Evolutionary conservation across 495 filamentous ascomycete species (phyloP), one percentile per base, ranked within the genome.

Genomic region (Tuber brumale): DNA sequence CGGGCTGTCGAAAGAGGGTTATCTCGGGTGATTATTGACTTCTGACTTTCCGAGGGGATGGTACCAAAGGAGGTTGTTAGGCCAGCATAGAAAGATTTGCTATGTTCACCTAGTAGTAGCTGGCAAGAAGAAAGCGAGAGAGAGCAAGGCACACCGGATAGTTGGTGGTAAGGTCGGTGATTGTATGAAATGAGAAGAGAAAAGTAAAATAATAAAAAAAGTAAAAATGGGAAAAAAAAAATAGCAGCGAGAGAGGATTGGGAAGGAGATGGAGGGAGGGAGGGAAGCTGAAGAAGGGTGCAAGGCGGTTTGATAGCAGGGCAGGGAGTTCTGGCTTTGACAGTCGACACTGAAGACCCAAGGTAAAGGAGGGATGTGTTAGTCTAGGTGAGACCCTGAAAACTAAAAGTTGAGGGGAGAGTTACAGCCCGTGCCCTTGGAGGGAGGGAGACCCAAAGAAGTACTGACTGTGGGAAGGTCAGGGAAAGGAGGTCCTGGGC

Each of bases 11-110:
- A 66, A 35, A 35, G 78, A 76, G 46, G 74, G 70, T 39, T 80
- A 79, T 80, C 71, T 79, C 76, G 78, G 73, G 70, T 76, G 77
- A 80, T 80, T 80, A 69, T 74, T 79, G 78, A 70, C 70, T 80
- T 77, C 70, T 79, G 14, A 35, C 57, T 66, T 66, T 66, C 57
- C 57, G 31, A 66, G 27, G 57, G 27, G 57, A 66, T 19, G 57
- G 10, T 31, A 14, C n/a, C 16, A 66, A 66, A 66, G 31, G 27
- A 66, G 27, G 57, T 35, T 35, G n/a, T 66, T 31, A 66, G 31
- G 27, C 57, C 12, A 66, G 57, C 57, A 66, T 66, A 66, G 57
- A 66, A 6, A 66, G 57, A 35, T 66, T 66, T 66, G 1, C 27
- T 27, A 16, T 14, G 27, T 35, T 66, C 57, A 66, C 27, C 41